Evolutionary conservation across 306 rosid genomes (phyloP), one percentile per base, ranked within the genome.

Genomic region (Dryas octopetala): DNA sequence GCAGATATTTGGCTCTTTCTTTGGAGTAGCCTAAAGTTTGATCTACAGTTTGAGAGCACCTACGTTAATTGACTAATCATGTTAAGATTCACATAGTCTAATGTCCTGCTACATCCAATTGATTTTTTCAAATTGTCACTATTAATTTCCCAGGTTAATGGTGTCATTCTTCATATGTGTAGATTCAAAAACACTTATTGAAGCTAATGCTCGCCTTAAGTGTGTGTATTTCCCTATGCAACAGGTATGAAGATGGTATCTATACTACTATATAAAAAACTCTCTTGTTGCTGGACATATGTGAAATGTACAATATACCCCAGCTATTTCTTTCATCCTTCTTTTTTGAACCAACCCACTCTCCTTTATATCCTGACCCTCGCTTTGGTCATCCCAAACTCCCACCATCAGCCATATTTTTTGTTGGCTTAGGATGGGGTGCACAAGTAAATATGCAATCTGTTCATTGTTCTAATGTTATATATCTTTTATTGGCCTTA

Each of bases 371-470:
- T 66, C 71, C 26, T 19, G 44, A 23, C 9, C 12, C 19, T 3
- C 32, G 1, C 13, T 28, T 23, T 67, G 48, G 45, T 48, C 72
- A 12, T 26, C 44, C 19, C 4, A 67, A 7, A 12, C 12, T 28
- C 58, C 44, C 7, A 48, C 16, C n/a, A 9, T 96, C 99, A 26
- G 91, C 99, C 74, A 86, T 96, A 85, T 74, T 73, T 73, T 90
- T 98, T 40, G 7, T 88, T 80, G 99, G 99, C 75, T 88, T 96
- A 76, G 99, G 99, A 71, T 96, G 99, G 99, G 99, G 99, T 78
- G 97, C 97, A 76, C 99, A 92, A 93, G 99, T 95, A 82, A 71
- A 76, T 10, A 10, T 71, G 12, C 48, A 65, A 23, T 54, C 9
- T 46, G 9, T 52, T 45, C 23, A 23, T 68, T 6, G 78, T 19